Evolutionary conservation across 768 basidiomycete species (phyloP), one percentile per base, ranked within the genome.

Genomic region (Pholiota conissans): DNA sequence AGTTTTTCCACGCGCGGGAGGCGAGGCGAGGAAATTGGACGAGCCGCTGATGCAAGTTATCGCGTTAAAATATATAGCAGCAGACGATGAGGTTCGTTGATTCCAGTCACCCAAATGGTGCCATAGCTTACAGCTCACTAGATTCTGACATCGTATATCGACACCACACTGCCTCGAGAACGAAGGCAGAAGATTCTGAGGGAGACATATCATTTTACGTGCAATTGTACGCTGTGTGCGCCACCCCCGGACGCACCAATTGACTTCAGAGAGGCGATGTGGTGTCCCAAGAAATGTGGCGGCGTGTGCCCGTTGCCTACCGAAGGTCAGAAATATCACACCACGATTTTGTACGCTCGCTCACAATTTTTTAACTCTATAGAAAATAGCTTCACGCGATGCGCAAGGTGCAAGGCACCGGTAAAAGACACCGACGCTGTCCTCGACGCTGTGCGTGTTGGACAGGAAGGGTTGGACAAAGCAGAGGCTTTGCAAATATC

Each of bases 81-180:
- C 77, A 0, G 84, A 77, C 6, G 87, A 95, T 69, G 90, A 97
- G 83, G 92, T 91, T 50, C 5, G 73, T 61, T 20, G 10, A 9
- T 4, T 35, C 26, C 16, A 51, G 22, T 45, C n/a, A 2, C 28
- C 29, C n/a, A 28, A 52, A 4, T 22, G 22, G 14, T 35, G 26
- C 13, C 22, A 39, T 22, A 30, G 61, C 11, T 48, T 46, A 27
- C 55, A 14, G n/a, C 34, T 5, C 34, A 40, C 5, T 54, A 95
- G 94, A 78, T 98, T 42, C 61, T 89, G 32, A 93, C 89, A 0
- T 78, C 91, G 8, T 98, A 98, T 62, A 79, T 97, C 45, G 96
- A 98, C 68, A 84, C 90, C 0, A 91, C 93, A 0, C 74, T 90
- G 2, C 89, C 94, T 0, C 73, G 71, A 9, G 56, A 64, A 0